Evolutionary conservation across 2,329 filamentous ascomycete species (phyloP).

Genomic region (Apiospora marii): DNA sequence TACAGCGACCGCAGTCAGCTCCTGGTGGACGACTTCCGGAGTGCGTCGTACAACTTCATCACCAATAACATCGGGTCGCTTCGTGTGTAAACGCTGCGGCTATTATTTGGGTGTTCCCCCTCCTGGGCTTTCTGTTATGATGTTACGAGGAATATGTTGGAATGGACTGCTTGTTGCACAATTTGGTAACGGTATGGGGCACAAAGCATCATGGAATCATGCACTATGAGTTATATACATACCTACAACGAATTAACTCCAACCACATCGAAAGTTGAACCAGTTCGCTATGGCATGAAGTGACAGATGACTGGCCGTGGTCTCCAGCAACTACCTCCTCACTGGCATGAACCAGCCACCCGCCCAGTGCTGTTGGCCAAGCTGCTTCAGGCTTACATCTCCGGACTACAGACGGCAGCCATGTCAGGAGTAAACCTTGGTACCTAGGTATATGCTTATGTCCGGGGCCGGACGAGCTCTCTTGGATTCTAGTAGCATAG

Average conservation of each 20-base stretch:
- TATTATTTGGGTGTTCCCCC: not conserved
- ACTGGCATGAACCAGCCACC: not conserved
- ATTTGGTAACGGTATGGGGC: not conserved
- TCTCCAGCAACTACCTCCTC: not conserved
- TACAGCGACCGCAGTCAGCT: slow-evolving; percentile 41
- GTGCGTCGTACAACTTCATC: slow-evolving; percentile 36
- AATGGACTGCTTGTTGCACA: not conserved
- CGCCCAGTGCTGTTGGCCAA: not conserved
- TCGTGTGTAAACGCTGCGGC: slow-evolving; percentile 17
- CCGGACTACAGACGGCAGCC: not conserved
- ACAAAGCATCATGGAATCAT: too few species aligned
- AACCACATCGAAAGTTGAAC: not conserved
- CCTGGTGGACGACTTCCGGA: slow-evolving; percentile 49
- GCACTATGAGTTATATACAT: not conserved
- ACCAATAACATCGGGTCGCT: slow-evolving; percentile 31
- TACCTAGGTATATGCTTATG: not conserved
- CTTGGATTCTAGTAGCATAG: not conserved
- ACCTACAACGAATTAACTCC: not conserved
- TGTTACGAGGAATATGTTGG: not conserved
- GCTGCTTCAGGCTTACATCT: not conserved
- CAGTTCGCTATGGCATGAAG: too few species aligned
- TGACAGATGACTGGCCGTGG: not conserved
- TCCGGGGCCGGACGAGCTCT: not conserved
- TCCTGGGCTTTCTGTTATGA: not conserved
- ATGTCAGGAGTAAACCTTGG: not conserved